A percentile compares a stretch with the other conserved stretches of the same genome.
phyloP scores from a whole-genome alignment of 352 stramenopile species.

The Globisporangium canariense region DNA sequence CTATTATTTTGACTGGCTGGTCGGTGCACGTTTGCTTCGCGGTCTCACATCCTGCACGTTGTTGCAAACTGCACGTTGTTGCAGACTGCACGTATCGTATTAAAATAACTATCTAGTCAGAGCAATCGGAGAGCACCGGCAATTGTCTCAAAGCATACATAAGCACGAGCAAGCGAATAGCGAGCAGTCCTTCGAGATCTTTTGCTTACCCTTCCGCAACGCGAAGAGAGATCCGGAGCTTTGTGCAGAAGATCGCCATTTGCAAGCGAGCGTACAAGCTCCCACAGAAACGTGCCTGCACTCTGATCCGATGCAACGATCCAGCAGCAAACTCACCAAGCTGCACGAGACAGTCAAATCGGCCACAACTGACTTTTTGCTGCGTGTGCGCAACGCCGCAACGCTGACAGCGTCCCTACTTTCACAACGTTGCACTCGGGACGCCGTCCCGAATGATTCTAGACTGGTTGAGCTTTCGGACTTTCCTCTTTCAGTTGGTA shows the following conservation, averaged over 20 bases:
- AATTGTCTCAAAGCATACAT: neutral
- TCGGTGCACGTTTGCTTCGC: too few relatives aligned
- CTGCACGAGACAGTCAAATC: constrained; percentile 12
- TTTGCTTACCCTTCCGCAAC: neutral
- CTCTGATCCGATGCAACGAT: neutral
- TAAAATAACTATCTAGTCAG: neutral
- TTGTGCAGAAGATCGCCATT: neutral
- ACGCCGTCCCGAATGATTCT: neutral
- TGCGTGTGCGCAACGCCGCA: neutral
- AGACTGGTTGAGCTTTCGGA: neutral
- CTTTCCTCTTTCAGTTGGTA: neutral
- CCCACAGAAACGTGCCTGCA: neutral
- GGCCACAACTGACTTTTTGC: constrained; percentile 11
- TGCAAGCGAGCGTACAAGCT: constrained; percentile 1
- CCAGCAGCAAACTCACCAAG: neutral
- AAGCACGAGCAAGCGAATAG: neutral
- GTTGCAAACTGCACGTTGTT: neutral
- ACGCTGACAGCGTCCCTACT: neutral
- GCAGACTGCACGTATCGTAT: neutral
- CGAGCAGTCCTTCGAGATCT: neutral
- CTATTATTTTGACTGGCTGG: neutral
- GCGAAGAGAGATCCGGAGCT: constrained; percentile 2
- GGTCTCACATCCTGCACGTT: neutral
- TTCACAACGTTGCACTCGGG: neutral
- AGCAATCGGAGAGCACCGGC: neutral